Evolutionary conservation across 176 grass and related monocot genomes (phyloP).

Genomic region (Dactylis glomerata): DNA sequence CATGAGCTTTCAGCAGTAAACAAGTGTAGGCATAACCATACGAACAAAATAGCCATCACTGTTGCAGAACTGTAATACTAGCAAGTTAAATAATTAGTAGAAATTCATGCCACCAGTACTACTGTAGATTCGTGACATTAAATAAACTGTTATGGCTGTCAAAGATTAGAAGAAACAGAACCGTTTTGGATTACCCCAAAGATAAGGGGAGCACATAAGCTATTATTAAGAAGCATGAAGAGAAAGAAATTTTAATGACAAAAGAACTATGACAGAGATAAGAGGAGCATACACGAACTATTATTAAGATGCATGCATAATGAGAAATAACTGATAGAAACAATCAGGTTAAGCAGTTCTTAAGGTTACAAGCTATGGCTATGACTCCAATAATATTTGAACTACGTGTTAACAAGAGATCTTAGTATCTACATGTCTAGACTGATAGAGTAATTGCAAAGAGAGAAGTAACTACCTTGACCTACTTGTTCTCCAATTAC

Average conservation of each 20-base stretch:
- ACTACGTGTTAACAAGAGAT: slow-evolving; percentile 1
- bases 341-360: neutral
- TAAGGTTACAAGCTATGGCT: neutral
- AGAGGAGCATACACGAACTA: neutral
- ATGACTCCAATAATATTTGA: neutral
- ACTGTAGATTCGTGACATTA: slow-evolving; percentile 10
- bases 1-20: neutral
- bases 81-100: slow-evolving; percentile 2
- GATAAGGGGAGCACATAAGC: neutral
- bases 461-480: slow-evolving; percentile 58
- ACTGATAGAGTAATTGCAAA: neutral
- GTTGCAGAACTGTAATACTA: neutral
- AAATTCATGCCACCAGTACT: slow-evolving; percentile 10
- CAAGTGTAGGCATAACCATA: neutral
- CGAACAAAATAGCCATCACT: neutral
- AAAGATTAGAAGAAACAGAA: neutral
- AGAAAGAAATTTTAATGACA: neutral
- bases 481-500: slow-evolving; percentile 86
- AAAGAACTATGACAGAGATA: neutral
- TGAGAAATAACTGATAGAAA: neutral
- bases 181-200: neutral
- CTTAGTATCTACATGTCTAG: neutral
- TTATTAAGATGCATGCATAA: neutral
- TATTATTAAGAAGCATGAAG: neutral
- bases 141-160: neutral